Base-by-base conservation (phyloP, 768 basidiomycete species). In the Hygrophoropsis aurantiaca region DNA sequence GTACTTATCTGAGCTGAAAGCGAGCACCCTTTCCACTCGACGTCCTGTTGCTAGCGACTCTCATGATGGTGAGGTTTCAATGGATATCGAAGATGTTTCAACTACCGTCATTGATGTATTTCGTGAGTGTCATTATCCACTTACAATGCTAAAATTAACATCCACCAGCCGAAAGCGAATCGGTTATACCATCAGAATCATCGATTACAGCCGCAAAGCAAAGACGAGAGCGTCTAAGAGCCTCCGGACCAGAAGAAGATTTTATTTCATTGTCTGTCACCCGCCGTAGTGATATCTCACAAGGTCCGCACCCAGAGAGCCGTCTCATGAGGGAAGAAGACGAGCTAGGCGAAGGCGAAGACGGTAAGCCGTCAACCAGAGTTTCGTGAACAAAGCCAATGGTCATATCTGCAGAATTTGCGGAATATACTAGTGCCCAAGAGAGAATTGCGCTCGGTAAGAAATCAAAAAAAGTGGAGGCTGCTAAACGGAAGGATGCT, bases 401-500 rank as follows among this genome's bases (percentile, higher is more conserved):
- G 49, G 47, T 33, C 38, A 26, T 37, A 35, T 35, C 13, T 33
- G 36, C 53, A 93, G 91, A 93, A 57, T 90, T 78, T 60, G 85
- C 91, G 5, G 90, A 92, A 59, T 94, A 84, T 56, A 94, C 91
- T 1, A 89, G 83, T 55, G 90, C 91, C 0, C 84, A 90, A 65
- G 90, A 92, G 53, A 75, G 91, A 26, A 89, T 94, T 43, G 87
- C 91, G 0, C 66, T 94, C 3, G 89, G 90, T 0, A 94, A 90
- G 61, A 90, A 90, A 58, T 84, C 84, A 0, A 74, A 80, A 40
- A 92, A 90, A 58, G 57, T 70, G 5, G 91, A 90, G 56, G 84
- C 82, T 1, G 69, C 65, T 34, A 85, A 85, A 60, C 76, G 79
- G 18, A 75, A 82, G 54, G 82, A 82, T 49, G 74, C 75, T 2